Evolutionary conservation across 2,329 filamentous ascomycete species (phyloP).

Genomic region (Ophiostoma tasmaniense): DNA sequence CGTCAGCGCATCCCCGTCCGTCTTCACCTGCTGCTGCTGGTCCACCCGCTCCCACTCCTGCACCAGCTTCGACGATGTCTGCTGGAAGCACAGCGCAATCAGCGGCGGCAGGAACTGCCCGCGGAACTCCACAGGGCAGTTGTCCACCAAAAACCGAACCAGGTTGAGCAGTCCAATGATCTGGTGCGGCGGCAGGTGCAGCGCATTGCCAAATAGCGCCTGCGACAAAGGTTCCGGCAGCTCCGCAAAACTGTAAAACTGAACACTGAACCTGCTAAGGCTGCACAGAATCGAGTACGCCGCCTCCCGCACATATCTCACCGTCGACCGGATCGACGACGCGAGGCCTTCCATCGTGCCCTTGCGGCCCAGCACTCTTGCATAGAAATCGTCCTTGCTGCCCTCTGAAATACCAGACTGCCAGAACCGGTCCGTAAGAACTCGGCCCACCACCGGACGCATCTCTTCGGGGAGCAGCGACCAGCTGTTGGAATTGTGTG

Average conservation of each 20-base stretch:
- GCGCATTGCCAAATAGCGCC: slow-evolving; percentile 74
- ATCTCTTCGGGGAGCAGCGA: slow-evolving; percentile 65
- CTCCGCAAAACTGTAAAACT: slow-evolving; percentile 85
- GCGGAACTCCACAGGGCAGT: slow-evolving; percentile 74
- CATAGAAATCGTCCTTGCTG: slow-evolving; percentile 94
- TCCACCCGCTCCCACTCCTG: slow-evolving; percentile 77
- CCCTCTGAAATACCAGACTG: slow-evolving; percentile 94
- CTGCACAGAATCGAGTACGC: slow-evolving; percentile 93
- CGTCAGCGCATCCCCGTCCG: slow-evolving; percentile 68
- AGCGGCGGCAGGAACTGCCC: slow-evolving; percentile 78
- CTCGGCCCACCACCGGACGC: slow-evolving; percentile 66
- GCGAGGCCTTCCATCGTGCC: slow-evolving; percentile 86
- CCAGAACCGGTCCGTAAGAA: slow-evolving; percentile 94
- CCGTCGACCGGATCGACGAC: slow-evolving; percentile 80
- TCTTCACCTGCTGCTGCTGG: slow-evolving; percentile 49
- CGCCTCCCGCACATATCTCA: slow-evolving; percentile 83
- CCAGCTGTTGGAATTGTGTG: slow-evolving; percentile 84
- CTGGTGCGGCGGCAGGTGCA: slow-evolving; percentile 81
- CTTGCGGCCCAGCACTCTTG: slow-evolving; percentile 80
- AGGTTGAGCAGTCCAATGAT: slow-evolving; percentile 88
- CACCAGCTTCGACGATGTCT: slow-evolving; percentile 80
- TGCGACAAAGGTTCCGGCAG: slow-evolving; percentile 75
- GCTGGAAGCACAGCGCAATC: slow-evolving; percentile 69
- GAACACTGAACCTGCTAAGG: slow-evolving; percentile 75
- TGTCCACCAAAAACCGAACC: slow-evolving; percentile 79